Evolutionary conservation across 1,284 basidiomycete species (phyloP), one percentile per base, ranked within the genome.

Genomic region (Rhizopogon parksii): DNA sequence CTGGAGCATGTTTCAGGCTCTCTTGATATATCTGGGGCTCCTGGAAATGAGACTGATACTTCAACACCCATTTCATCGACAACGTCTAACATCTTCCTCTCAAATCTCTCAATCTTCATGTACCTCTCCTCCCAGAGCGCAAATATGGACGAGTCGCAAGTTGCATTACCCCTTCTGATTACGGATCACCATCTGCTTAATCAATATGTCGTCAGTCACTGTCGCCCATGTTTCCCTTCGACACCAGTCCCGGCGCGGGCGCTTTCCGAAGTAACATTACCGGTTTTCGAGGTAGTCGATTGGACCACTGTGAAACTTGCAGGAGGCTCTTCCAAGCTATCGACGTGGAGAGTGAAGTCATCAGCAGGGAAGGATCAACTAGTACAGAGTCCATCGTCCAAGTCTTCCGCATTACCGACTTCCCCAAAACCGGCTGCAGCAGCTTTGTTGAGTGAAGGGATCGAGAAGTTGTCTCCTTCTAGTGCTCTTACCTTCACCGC

Each of bases 151-250:
- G 60, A 65, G 47, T 50, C 69, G 35, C 64, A 66, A 51, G 50
- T 64, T 37, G 74, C 80, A 15, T 72, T 73, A 17, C 87, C 87
- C 11, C 62, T 90, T 46, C 57, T 89, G 14, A 76, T 88, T 49
- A 80, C 77, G 2, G 87, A 90, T 57, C 74, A 70, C 25, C 63
- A 77, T 53, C 72, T 88, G 17, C 60, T 68, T n/a, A 63, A 63
- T 3, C 80, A 83, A 51, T 82, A 82, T 60, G 46, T 67, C 36
- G 51, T 63, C 11, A 53, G 56, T 5, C 76, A 78, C 59, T 50
- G 60, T 27, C 75, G 78, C 55, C 76, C 79, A 27, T 65, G 64
- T 25, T 48, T 62, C 19, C 11, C 51, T 49, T 55, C 59, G 4
- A 45, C 46, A 6, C 54, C 57, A 8, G 50, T 53, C 25, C 53